phyloP scores from a whole-genome alignment of 1,284 basidiomycete species.

The Tylopilus sp. region DNA sequence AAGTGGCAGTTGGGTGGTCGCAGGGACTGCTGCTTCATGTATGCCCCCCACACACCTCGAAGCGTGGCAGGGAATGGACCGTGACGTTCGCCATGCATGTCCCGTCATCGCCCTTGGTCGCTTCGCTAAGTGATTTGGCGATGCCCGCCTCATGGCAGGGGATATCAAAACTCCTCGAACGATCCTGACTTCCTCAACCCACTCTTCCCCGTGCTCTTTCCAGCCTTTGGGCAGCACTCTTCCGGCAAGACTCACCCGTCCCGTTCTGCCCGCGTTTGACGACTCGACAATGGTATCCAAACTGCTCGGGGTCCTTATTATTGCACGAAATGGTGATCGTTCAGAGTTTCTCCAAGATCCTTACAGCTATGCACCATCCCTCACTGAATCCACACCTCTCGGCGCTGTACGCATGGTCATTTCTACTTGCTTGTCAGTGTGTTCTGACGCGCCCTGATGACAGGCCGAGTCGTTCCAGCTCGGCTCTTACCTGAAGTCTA shows the following conservation, averaged over 20 bases:
- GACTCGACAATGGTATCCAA: constrained; percentile 45
- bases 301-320: constrained; percentile 76
- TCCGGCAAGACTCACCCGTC: not conserved
- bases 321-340: constrained; percentile 82
- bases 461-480: constrained; percentile 72
- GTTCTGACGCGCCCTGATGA: constrained; percentile 6
- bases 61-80: constrained; percentile 31
- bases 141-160: constrained; percentile 29
- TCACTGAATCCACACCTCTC: constrained; percentile 77
- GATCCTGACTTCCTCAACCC: constrained; percentile 11
- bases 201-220: constrained; percentile 5
- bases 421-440: not conserved
- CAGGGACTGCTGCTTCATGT: constrained; percentile 12
- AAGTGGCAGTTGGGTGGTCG: constrained; percentile 21
- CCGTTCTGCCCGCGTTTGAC: constrained; percentile 10
- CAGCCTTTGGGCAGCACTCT: not conserved
- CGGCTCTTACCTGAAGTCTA: constrained; percentile 60
- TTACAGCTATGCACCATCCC: constrained; percentile 61
- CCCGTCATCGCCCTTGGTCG: constrained; percentile 29
- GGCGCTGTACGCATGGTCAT: constrained; percentile 58
- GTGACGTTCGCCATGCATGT: constrained; percentile 21
- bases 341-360: constrained; percentile 69
- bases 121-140: constrained; percentile 30
- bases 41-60: constrained; percentile 23
- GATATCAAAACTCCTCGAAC: constrained; percentile 32